phyloP scores from a whole-genome alignment of 1,284 basidiomycete genomes.

The Takashimella koratensis region DNA sequence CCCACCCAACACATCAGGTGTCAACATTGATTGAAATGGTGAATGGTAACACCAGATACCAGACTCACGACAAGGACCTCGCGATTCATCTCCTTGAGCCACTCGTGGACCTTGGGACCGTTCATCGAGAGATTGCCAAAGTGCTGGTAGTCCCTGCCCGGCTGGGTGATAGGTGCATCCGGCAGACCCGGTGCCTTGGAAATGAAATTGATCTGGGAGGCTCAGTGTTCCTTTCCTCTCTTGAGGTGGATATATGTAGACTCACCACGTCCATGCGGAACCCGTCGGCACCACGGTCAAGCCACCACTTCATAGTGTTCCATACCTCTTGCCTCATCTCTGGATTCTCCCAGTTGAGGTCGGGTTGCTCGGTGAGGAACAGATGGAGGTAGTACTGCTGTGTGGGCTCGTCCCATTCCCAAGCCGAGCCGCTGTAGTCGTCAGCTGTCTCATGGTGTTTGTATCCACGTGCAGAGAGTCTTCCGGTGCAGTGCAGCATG shows the following conservation, averaged over 20 bases:
- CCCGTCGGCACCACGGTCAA: slow-evolving; percentile 51
- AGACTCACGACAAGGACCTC: too few relatives aligned
- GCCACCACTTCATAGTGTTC: slow-evolving; percentile 51
- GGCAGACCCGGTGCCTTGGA: slow-evolving; percentile 60
- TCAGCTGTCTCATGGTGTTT: slow-evolving; percentile 1
- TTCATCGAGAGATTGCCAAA: slow-evolving; percentile 55
- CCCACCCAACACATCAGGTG: too few relatives aligned
- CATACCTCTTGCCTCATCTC: slow-evolving; percentile 42
- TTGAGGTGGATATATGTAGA: too few relatives aligned
- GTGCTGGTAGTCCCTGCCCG: slow-evolving; percentile 56
- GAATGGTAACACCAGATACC: too few relatives aligned
- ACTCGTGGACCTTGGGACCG: slow-evolving; percentile 65
- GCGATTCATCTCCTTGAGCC: slow-evolving; percentile 62
- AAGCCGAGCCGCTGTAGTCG: slow-evolving; percentile 33
- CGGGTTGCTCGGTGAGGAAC: slow-evolving; percentile 53
- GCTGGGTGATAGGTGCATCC: slow-evolving; percentile 59
- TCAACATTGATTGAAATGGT: too few relatives aligned
- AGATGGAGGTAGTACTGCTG: slow-evolving; percentile 53
- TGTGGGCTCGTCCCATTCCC: slow-evolving; percentile 51
- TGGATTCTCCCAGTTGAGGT: slow-evolving; percentile 49
- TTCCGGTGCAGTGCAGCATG: too few relatives aligned
- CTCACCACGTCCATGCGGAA: slow-evolving; percentile 51
- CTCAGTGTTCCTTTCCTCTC: slow-evolving; percentile 2
- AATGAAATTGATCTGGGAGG: slow-evolving; percentile 16
- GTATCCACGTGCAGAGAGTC: too few relatives aligned